Evolutionary conservation across 2,329 filamentous ascomycete genomes (phyloP).

Genomic region (Blastomyces emzantsi): DNA sequence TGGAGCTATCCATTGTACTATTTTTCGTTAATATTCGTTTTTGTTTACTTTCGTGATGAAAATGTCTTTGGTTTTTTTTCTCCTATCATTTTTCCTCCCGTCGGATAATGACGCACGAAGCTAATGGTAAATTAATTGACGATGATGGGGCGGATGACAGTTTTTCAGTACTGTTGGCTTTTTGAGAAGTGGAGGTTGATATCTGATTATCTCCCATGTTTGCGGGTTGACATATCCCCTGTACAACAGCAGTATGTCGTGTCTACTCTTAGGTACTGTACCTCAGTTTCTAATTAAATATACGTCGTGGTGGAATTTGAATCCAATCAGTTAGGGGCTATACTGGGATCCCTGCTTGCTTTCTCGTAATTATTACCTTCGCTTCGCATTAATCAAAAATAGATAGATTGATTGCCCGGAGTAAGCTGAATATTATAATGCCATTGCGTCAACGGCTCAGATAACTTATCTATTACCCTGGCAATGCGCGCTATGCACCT

Average conservation of each 20-base stretch:
- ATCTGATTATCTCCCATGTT: background rate
- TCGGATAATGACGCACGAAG: background rate
- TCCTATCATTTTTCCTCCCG: background rate
- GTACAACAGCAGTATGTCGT: background rate
- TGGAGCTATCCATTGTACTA: background rate
- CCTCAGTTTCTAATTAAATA: background rate
- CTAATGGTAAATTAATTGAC: background rate
- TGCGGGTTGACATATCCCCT: background rate
- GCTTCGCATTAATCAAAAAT: too few relatives aligned
- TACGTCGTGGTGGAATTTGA: background rate
- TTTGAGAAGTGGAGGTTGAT: background rate
- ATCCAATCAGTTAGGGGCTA: too few relatives aligned
- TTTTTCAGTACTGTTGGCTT: too few relatives aligned
- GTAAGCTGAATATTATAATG: too few relatives aligned
- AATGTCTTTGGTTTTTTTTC: background rate
- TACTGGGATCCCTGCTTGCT: background rate
- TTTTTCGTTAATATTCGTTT: background rate
- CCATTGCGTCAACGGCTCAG: too few relatives aligned
- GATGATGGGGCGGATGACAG: too few relatives aligned
- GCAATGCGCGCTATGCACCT: too few relatives aligned
- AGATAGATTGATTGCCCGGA: too few relatives aligned
- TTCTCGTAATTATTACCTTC: too few relatives aligned
- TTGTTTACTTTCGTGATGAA: background rate
- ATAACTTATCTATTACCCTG: too few relatives aligned
- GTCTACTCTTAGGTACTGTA: background rate